These are phyloP conservation scores for Amesomyces nigricolor DNA, from an alignment of 2,329 filamentous ascomycete species.

Conservation along the genomic window DNA sequence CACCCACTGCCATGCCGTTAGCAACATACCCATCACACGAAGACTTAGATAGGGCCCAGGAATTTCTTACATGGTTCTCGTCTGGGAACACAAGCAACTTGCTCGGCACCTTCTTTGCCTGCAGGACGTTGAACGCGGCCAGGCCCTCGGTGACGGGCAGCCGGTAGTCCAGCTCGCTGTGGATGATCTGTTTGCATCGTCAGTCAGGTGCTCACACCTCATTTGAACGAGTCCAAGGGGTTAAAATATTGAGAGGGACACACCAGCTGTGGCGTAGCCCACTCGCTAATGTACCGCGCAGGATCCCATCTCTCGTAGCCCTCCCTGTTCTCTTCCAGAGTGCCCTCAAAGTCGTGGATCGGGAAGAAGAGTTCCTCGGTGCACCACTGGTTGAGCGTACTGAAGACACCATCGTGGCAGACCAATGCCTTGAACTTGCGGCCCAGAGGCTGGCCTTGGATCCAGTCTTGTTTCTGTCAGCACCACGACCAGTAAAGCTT, in stretches of 20 bases:
- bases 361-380: slow-evolving; percentile 68
- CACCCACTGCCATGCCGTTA: slow-evolving; percentile 61
- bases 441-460: slow-evolving; percentile 78
- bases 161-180: slow-evolving; percentile 85
- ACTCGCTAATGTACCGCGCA: slow-evolving; percentile 57
- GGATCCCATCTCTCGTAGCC: slow-evolving; percentile 68
- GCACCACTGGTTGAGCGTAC: slow-evolving; percentile 58
- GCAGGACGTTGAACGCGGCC: slow-evolving; percentile 79
- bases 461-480: slow-evolving; percentile 56
- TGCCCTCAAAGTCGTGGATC: slow-evolving; percentile 60
- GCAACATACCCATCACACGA: slow-evolving; percentile 31
- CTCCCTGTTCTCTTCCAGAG: slow-evolving; percentile 55
- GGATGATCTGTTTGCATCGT: slow-evolving; percentile 49
- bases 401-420: slow-evolving; percentile 82
- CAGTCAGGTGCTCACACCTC: not conserved
- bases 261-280: slow-evolving; percentile 81
- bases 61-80: slow-evolving; percentile 59
- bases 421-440: slow-evolving; percentile 83
- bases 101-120: slow-evolving; percentile 68
- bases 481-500: not conserved
- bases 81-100: slow-evolving; percentile 75
- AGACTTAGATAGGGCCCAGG: slow-evolving; percentile 55
- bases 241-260: slow-evolving; percentile 16
- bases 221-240: not conserved
- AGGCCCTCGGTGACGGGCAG: slow-evolving; percentile 80